Percentiles rank a stretch among this genome's conserved stretches.
Conservation (phyloP, 108 stramenopile species). For the Stephanodiscus triporus region DNA sequence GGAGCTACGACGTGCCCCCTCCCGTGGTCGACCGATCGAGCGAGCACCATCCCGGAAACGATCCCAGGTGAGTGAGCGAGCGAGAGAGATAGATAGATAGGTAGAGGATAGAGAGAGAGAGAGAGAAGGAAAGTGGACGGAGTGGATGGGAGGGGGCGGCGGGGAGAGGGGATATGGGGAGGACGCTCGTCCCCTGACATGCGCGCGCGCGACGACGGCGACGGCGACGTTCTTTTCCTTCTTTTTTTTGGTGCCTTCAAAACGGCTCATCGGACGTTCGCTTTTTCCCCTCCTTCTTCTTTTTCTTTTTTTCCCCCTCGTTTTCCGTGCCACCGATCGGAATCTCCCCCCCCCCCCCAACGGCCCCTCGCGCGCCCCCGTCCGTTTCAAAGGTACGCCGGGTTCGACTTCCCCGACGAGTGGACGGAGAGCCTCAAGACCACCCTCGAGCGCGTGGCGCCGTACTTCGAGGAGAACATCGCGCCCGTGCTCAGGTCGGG, state of each 20-base stretch:
- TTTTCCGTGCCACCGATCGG: slow-evolving; percentile 53
- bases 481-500: slow-evolving; percentile 91
- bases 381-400: slow-evolving; percentile 59
- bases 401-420: slow-evolving; percentile 67
- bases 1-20: slow-evolving; percentile 97
- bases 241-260: too few species aligned
- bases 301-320: not conserved
- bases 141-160: too few species aligned
- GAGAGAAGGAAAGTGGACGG: too few species aligned
- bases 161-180: too few species aligned
- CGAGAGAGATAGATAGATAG: slow-evolving; percentile 86
- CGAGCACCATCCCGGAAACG: slow-evolving; percentile 89
- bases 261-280: too few species aligned
- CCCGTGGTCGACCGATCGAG: slow-evolving; percentile 75
- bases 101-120: too few species aligned
- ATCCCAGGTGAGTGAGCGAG: slow-evolving; percentile 90
- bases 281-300: too few species aligned
- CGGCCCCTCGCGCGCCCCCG: not conserved
- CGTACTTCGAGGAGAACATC: slow-evolving; percentile 88
- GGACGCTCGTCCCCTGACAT: too few species aligned
- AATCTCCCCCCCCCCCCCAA: slow-evolving; percentile 32
- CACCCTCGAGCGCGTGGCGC: slow-evolving; percentile 94
- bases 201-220: too few species aligned
- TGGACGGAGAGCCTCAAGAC: slow-evolving; percentile 90
- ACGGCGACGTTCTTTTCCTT: too few species aligned